Base-by-base conservation (phyloP, 257 asterid genomes). In the Petunia axillaris region DNA sequence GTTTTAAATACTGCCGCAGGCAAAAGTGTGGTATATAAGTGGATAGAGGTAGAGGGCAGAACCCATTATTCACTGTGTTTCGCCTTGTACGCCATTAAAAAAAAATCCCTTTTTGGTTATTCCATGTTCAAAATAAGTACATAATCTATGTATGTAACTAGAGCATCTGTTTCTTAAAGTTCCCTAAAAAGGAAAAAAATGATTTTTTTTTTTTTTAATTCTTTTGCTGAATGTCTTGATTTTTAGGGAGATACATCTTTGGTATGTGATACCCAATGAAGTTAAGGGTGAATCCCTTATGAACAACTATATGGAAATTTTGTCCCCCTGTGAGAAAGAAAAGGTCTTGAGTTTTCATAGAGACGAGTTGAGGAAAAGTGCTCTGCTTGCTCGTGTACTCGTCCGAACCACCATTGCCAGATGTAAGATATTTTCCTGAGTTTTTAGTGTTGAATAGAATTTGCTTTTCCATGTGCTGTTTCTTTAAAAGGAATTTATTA, bases 381-480 rank as follows among this genome's bases (percentile, higher is more conserved):
- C 97, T 8, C 58, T 94, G 84, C 80, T 94, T 16, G 92, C 98
- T 36, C 97, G 98, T 4, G 89, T 88, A 60, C 83, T 95, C 82
- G 92, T 91, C 80, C 93, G 98, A 54, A 90, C 99, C 9, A 93
- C 97, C 4, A 88, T 93, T 81, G 91, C 99, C 83, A 91, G 92
- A 92, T 95, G 99, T 92, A 90, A 81, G 95, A 67, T 53, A 8
- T 53, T 1, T 59, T n/a, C 15, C 65, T 67, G 9, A 52, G 10
- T 64, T 55, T 44, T 41, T 77, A 0, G 10, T 64, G 16, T 8
- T 41, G 46, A 15, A 0, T 65, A 35, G 60, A 0, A 64, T 77
- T 77, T 15, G 4, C 36, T 57, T 66, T 16, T n/a, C 25, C 4
- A 4, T 64, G 65, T 57, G 3, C 58, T 3, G 40, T 68, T 0